Percentiles rank a stretch among this genome's conserved stretches.
These are phyloP conservation scores for Sabuloglossum arenarium DNA, from an alignment of 495 filamentous ascomycete genomes.

Conservation along the genomic window DNA sequence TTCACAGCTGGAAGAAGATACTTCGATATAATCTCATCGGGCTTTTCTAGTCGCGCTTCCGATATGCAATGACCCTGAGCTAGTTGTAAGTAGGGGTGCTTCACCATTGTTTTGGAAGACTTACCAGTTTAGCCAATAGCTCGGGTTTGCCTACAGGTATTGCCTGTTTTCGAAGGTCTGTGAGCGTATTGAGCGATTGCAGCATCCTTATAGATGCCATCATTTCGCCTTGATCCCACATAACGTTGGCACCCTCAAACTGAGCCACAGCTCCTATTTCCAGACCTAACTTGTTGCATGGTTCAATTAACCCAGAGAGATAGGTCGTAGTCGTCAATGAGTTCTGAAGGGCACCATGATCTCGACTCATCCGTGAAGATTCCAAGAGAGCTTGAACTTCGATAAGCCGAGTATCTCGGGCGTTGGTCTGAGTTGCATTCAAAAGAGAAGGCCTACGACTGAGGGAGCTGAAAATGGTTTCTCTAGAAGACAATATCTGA, in stretches of 20 bases:
- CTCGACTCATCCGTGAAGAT: conserved; percentile 51
- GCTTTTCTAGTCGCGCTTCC: conserved; percentile 80
- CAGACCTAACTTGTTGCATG: conserved; percentile 46
- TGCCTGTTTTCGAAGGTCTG: conserved; percentile 44
- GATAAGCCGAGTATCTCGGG: conserved; percentile 40
- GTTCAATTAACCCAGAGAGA: conserved; percentile 46
- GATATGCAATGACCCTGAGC: conserved; percentile 60
- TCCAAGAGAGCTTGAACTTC: conserved; percentile 55
- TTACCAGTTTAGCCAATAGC: conserved; percentile 65
- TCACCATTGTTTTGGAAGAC: conserved; percentile 3
- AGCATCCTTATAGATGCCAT: conserved; percentile 80
- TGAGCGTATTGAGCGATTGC: conserved; percentile 41
- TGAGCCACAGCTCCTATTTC: conserved; percentile 50
- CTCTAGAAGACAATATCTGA: conserved; percentile 60
- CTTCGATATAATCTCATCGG: conserved; percentile 65
- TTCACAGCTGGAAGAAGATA: conserved; percentile 69
- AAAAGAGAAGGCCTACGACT: conserved; percentile 43
- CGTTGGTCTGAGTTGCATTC: conserved; percentile 29
- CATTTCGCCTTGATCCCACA: conserved; percentile 92
- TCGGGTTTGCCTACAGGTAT: conserved; percentile 57
- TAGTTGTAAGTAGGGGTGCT: conserved; percentile 8
- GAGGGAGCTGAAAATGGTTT: conserved; percentile 64
- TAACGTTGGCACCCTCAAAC: conserved; percentile 64
- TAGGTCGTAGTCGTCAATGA: conserved; percentile 67
- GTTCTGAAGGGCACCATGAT: conserved; percentile 64